phyloP scores from a whole-genome alignment of 169 alveolate species.

The Plasmodium cynomolgi region DNA sequence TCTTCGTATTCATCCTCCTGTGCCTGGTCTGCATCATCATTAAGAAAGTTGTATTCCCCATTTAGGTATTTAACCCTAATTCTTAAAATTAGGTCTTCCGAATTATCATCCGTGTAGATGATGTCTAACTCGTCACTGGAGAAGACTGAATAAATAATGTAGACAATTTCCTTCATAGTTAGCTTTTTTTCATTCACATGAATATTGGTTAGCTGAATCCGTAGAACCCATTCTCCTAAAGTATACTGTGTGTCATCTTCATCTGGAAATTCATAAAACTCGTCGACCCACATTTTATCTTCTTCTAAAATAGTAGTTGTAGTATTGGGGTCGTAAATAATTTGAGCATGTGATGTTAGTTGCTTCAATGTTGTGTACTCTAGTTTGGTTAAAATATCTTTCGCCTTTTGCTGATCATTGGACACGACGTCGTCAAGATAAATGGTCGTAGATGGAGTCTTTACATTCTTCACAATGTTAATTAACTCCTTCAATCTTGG shows the following conservation, averaged over 20 bases:
- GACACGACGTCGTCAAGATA: conserved; percentile 91
- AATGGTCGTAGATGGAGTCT: conserved; percentile 97
- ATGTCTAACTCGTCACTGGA: conserved; percentile 93
- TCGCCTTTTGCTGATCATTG: conserved; percentile 92
- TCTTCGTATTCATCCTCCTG: conserved; percentile 49
- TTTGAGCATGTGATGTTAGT: conserved; percentile 93
- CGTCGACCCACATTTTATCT: conserved; percentile 95
- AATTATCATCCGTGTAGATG: conserved; percentile 97
- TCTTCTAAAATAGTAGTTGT: conserved; percentile 93
- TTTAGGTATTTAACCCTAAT: conserved; percentile 90
- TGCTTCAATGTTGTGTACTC: conserved; percentile 97
- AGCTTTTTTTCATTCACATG: conserved; percentile 96
- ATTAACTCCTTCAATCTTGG: conserved; percentile 99
- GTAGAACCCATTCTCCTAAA: conserved; percentile 96
- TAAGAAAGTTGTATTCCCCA: conserved; percentile 76
- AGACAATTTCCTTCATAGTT: conserved; percentile 95
- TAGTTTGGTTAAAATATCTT: conserved; percentile 94
- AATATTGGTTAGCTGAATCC: conserved; percentile 95
- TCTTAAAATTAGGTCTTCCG: conserved; percentile 95
- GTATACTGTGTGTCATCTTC: conserved; percentile 90
- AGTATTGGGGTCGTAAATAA: conserved; percentile 98
- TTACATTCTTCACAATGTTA: conserved; percentile 98
- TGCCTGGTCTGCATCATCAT: conserved; percentile 66
- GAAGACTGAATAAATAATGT: conserved; percentile 91
- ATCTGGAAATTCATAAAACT: conserved; percentile 96